Conservation (phyloP, 1,139 yeast species). For the Geotrichum klebahnii region DNA sequence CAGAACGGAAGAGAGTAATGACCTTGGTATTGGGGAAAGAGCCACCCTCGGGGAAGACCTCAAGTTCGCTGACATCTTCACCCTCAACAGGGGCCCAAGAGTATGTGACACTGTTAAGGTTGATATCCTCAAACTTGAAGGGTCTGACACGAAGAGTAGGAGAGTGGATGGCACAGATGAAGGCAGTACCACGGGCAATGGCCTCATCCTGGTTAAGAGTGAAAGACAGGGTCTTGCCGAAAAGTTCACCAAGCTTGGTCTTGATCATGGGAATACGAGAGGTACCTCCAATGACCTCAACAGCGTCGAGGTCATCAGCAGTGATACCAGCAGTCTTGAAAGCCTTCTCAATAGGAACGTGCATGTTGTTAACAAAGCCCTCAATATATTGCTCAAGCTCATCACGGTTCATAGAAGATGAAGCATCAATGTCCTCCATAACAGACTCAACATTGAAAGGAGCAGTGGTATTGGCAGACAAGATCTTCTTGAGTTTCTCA, state of each 20-base stretch:
- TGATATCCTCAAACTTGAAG: slow-evolving; percentile 94
- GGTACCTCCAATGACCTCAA: slow-evolving; percentile 97
- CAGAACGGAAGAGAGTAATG: slow-evolving; percentile 87
- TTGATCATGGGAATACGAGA: slow-evolving; percentile 95
- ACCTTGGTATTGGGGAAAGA: slow-evolving; percentile 92
- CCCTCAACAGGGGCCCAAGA: slow-evolving; percentile 92
- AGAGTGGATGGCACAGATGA: slow-evolving; percentile 97
- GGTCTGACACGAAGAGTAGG: slow-evolving; percentile 98
- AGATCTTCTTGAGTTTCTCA: slow-evolving; percentile 90
- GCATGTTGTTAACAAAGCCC: slow-evolving; percentile 74
- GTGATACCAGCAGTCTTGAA: slow-evolving; percentile 73
- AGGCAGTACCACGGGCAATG: slow-evolving; percentile 97
- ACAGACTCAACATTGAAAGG: slow-evolving; percentile 94
- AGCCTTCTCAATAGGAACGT: slow-evolving; percentile 76
- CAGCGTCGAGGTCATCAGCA: slow-evolving; percentile 72
- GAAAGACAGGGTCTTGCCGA: slow-evolving; percentile 84
- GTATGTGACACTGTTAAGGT: slow-evolving; percentile 89
- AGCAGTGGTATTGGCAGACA: slow-evolving; percentile 92
- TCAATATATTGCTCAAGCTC: slow-evolving; percentile 84
- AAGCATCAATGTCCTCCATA: slow-evolving; percentile 95
- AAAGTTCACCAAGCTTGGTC: slow-evolving; percentile 70
- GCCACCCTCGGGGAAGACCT: slow-evolving; percentile 95
- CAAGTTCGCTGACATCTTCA: slow-evolving; percentile 83
- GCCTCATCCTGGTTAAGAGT: slow-evolving; percentile 99
- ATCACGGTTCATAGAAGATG: slow-evolving; percentile 83